Evolutionary conservation across 371 early-diverging fungal genomes (phyloP), one percentile per base, ranked within the genome.

Genomic region (Mucor saturninus): DNA sequence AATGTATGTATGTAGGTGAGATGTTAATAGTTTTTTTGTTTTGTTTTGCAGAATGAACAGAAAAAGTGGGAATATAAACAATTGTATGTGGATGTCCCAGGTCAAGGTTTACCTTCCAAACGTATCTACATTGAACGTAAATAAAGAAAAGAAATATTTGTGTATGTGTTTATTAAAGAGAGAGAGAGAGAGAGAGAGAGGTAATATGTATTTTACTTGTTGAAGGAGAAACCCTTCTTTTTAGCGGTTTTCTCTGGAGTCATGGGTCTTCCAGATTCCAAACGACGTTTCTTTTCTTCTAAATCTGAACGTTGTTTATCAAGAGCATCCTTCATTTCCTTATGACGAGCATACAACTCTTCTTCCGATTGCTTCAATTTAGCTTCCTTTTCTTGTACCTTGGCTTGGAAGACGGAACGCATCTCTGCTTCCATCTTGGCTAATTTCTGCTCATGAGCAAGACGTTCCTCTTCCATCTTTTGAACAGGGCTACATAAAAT

Each of bases 351-450:
- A 69, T 95, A 94, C 32, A 97, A 84, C 85, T 98, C 98, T 72
- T 97, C 97, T 73, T 98, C 98, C 30, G 91, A 90, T 71, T 95
- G 95, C 83, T 95, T 96, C 71, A 98, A 82, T 83, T 97, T 97
- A 56, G 91, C 83, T 74, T 97, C 98, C 86, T 97, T 97, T 77
- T 98, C 98, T 63, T 95, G 93, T 10, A 98, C 97, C 87, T 98
- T 98, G 67, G 95, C 95, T 75, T 95, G 93, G 92, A 98, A 97
- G 39, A 98, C 98, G 10, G 91, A 86, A 76, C 93, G 92, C 98
- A 98, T 97, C 75, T 98, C 98, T 50, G 92, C 88, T 74, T 98
- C 98, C 98, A 98, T 95, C 88, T 97, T 96, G 69, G 90, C 85
- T 84, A 98, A 86, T 83, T 95, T 96, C 69, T 89, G 91, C 76